Conservation (phyloP, 75 land plant genomes). For the Pseudotsuga menziesii region DNA sequence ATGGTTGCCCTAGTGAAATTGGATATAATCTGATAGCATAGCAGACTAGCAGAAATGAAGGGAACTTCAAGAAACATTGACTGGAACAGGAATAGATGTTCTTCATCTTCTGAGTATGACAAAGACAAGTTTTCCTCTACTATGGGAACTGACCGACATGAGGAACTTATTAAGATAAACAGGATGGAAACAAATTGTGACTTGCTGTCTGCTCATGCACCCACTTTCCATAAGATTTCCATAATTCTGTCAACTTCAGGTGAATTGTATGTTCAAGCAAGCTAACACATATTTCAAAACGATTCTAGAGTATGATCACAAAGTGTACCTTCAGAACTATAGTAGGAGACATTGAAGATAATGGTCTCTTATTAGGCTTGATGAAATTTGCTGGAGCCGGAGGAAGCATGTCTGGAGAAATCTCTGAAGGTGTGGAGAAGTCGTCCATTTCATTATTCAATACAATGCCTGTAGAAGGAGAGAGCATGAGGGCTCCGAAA, state of each 20-base stretch:
- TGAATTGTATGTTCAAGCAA: too few relatives aligned
- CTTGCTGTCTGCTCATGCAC: too few relatives aligned
- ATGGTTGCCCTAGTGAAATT: too few relatives aligned
- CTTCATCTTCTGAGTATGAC: too few relatives aligned
- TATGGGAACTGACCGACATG: too few relatives aligned
- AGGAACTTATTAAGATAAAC: too few relatives aligned
- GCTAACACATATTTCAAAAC: not conserved
- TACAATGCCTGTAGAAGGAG: slow-evolving; percentile 25
- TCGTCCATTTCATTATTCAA: slow-evolving; percentile 46
- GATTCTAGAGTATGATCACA: not conserved
- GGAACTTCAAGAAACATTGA: not conserved
- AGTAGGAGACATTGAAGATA: slow-evolving; percentile 45
- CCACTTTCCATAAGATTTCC: not conserved
- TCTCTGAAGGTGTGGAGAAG: slow-evolving; percentile 17
- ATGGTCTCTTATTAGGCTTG: slow-evolving; percentile 24
- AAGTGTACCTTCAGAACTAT: slow-evolving; percentile 28
- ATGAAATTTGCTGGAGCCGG: slow-evolving; percentile 29
- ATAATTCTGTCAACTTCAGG: not conserved
- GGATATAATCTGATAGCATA: too few relatives aligned
- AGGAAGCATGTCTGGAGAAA: slow-evolving; percentile 13
- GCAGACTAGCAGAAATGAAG: not conserved
- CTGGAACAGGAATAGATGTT: not conserved
- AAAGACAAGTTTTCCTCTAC: too few relatives aligned
- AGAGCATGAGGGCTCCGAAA: slow-evolving; percentile 25
- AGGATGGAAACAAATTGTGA: too few relatives aligned